A percentile compares a stretch with the other conserved stretches of the same genome.
phyloP scores from a whole-genome alignment of 1,284 basidiomycete species.

The Rugiboletus extremiorientalis region DNA sequence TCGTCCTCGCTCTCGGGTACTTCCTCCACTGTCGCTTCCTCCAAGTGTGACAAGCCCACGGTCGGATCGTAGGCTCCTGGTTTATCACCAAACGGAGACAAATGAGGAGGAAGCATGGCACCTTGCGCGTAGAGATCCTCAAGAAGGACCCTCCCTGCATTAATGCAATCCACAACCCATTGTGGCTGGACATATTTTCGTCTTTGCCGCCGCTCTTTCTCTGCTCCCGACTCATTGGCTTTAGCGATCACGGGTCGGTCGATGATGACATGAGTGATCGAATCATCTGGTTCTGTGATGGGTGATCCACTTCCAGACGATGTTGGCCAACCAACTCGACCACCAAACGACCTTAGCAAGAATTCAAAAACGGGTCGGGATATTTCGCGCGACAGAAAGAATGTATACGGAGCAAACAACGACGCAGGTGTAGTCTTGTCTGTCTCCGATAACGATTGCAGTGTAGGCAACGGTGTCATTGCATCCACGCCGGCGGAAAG shows the following conservation, averaged over 20 bases:
- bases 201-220: slow-evolving; percentile 62
- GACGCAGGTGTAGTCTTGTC: slow-evolving; percentile 53
- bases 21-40: slow-evolving; percentile 35
- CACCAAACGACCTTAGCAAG: slow-evolving; percentile 89
- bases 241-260: slow-evolving; percentile 76
- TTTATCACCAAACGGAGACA: slow-evolving; percentile 92
- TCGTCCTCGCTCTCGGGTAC: slow-evolving; percentile 44
- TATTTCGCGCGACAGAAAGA: slow-evolving; percentile 95
- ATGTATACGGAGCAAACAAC: slow-evolving; percentile 86
- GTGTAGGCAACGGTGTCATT: slow-evolving; percentile 67
- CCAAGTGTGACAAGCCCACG: slow-evolving; percentile 41
- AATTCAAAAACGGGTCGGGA: slow-evolving; percentile 95
- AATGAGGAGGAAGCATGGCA: slow-evolving; percentile 87
- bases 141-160: slow-evolving; percentile 81
- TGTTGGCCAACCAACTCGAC: slow-evolving; percentile 86
- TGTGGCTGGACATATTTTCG: slow-evolving; percentile 96
- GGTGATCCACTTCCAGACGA: slow-evolving; percentile 86
- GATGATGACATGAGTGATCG: slow-evolving; percentile 95
- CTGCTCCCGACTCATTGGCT: slow-evolving; percentile 53
- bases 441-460: slow-evolving; percentile 68
- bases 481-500: slow-evolving; percentile 60
- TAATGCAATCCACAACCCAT: slow-evolving; percentile 97
- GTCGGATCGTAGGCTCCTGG: slow-evolving; percentile 77
- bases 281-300: slow-evolving; percentile 67
- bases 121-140: slow-evolving; percentile 90